phyloP scores from a whole-genome alignment of 106 monocot genomes.

The Acanthochlamys bracteata region DNA sequence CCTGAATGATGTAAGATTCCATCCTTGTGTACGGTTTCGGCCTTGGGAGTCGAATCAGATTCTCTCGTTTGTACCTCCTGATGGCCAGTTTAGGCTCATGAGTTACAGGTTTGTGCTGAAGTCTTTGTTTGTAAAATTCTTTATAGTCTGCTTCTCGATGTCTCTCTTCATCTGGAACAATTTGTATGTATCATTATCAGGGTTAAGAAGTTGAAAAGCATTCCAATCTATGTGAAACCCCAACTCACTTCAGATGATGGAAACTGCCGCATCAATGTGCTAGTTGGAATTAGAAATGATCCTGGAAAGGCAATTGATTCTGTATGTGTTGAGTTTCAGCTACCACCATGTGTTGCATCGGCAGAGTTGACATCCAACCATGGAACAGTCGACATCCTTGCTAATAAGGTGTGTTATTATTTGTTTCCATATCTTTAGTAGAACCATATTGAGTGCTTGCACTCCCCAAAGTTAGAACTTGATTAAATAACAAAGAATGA shows the following conservation, averaged over 20 bases:
- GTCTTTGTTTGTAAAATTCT: neutral
- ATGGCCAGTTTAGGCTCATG: constrained; percentile 76
- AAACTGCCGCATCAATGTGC: constrained; percentile 56
- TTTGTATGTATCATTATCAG: constrained; percentile 29
- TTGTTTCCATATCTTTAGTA: too few relatives aligned
- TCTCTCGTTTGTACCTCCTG: constrained; percentile 77
- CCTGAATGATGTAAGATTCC: constrained; percentile 71
- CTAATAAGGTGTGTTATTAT: too few relatives aligned
- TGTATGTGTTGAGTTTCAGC: constrained; percentile 58
- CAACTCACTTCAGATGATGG: constrained; percentile 65
- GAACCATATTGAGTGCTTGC: too few relatives aligned
- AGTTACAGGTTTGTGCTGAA: constrained; percentile 50
- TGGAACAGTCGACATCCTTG: constrained; percentile 74
- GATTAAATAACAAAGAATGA: too few relatives aligned
- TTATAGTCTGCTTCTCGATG: neutral
- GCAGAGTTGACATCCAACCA: constrained; percentile 64
- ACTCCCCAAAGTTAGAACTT: too few relatives aligned
- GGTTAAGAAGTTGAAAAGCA: constrained; percentile 74
- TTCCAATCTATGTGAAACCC: constrained; percentile 87
- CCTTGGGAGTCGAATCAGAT: constrained; percentile 70
- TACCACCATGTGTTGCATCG: constrained; percentile 56
- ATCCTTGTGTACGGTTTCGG: constrained; percentile 81
- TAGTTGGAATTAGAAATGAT: constrained; percentile 81
- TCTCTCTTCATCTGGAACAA: neutral
- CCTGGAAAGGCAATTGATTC: constrained; percentile 74